phyloP scores from a whole-genome alignment of 225 moss, liverwort and hornwort species.

The Straminergon stramineum region DNA sequence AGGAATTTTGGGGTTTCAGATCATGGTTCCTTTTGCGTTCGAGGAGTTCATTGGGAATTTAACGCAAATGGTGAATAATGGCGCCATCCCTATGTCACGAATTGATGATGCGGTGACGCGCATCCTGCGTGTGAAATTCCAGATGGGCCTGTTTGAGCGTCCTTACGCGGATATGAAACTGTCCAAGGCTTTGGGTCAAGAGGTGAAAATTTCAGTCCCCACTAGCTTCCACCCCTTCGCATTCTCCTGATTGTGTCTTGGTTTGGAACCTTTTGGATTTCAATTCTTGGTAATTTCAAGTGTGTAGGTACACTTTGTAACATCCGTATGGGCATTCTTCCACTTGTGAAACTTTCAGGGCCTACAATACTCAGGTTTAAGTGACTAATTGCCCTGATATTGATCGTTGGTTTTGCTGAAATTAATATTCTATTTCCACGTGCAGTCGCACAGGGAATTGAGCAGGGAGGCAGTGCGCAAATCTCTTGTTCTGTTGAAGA shows the following conservation, averaged over 20 bases:
- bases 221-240: not conserved
- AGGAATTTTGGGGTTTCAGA: conserved; percentile 17
- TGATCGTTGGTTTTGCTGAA: not conserved
- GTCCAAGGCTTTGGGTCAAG: conserved; percentile 20
- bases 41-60: conserved; percentile 36
- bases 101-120: conserved; percentile 52
- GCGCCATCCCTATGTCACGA: conserved; percentile 33
- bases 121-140: conserved; percentile 49
- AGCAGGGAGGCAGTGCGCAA: conserved; percentile 52
- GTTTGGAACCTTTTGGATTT: not conserved
- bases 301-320: not conserved
- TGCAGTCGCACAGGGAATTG: conserved; percentile 46
- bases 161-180: conserved; percentile 24
- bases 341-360: not conserved
- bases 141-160: conserved; percentile 44
- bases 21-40: conserved; percentile 73
- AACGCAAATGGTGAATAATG: conserved; percentile 31
- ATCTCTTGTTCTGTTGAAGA: conserved; percentile 47
- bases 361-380: not conserved
- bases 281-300: not conserved
- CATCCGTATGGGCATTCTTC: not conserved
- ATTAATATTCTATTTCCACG: not conserved
- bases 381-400: not conserved
- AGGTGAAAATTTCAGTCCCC: not conserved
- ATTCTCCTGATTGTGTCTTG: not conserved